phyloP scores from a whole-genome alignment of 495 filamentous ascomycete genomes.

The Podospora conica region DNA sequence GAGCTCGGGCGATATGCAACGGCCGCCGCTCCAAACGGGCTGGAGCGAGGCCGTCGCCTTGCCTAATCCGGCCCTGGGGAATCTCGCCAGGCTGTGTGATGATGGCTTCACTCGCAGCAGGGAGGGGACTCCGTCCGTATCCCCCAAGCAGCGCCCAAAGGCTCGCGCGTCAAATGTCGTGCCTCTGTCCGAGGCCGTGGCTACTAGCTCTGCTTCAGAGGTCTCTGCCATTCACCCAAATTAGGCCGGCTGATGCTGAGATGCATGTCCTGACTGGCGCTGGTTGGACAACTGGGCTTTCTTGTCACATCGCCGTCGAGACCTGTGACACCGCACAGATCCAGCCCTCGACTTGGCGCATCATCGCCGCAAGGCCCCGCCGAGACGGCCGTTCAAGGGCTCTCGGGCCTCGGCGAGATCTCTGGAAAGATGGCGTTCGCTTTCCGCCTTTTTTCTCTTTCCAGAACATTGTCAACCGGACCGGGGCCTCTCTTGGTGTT shows the following conservation, averaged over 20 bases:
- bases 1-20: background rate
- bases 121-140: background rate
- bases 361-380: background rate
- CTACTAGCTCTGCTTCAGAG: background rate
- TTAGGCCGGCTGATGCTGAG: background rate
- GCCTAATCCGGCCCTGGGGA: background rate
- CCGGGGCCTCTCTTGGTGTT: background rate
- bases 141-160: background rate
- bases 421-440: background rate
- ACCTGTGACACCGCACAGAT: constrained; percentile 11
- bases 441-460: background rate
- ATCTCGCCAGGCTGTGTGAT: background rate
- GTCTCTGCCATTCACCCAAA: constrained; percentile 4
- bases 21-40: background rate
- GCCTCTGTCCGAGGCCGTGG: background rate
- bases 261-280: constrained; percentile 1
- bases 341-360: constrained; percentile 5
- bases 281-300: constrained; percentile 10
- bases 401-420: background rate
- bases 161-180: background rate
- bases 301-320: constrained; percentile 12
- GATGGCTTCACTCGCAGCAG: background rate
- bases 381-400: background rate
- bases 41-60: background rate
- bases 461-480: background rate